Evolutionary conservation across 1,284 basidiomycete species (phyloP), one percentile per base, ranked within the genome.

Genomic region (Puccinia coronata): DNA sequence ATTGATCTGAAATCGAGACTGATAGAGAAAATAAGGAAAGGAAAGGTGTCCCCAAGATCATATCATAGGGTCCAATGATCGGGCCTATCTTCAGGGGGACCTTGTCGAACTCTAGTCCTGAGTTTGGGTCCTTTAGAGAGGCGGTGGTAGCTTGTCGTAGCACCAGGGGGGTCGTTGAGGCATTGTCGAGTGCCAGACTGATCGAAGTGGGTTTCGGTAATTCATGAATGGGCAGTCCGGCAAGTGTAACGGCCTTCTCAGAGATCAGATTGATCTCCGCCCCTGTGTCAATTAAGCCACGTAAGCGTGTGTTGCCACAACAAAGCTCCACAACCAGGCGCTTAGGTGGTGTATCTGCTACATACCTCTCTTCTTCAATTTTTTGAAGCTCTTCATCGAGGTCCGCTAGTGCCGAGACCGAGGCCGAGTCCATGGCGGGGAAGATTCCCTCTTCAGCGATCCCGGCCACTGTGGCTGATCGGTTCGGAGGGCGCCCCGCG

Each of bases 41-140:
- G 20, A 73, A 73, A 4, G 70, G 70, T 23, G 49, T 53, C 9
- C 70, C 70, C 4, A 73, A 20, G 20, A 73, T 73, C 70, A 73
- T 73, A 9, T 73, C 70, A 34, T 73, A 25, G 9, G 12, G 1
- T 1, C 70, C 70, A 25, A 20, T 4, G 16, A 73, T 23, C 11
- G 47, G 70, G 6, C 49, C 70, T 16, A 73, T 1, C 11, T 55
- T 25, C 8, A 73, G 25, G 5, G 20, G 23, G 23, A 67, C 65
- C 1, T 43, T 23, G 5, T 67, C 39, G 25, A 67, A 67, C 6
- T 1, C 8, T 5, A 67, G 20, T 2, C 16, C 9, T n/a, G 65
- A 43, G 1, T n/a, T 14, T n/a, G 36, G 36, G 39, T 67, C 65
- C 3, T 3, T 23, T 4, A 67, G 34, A 43, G 5, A n/a, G 6